Percentiles rank a stretch among this genome's conserved stretches.
Conservation (phyloP, 139 green algal species). For the Mesostigma viride region DNA sequence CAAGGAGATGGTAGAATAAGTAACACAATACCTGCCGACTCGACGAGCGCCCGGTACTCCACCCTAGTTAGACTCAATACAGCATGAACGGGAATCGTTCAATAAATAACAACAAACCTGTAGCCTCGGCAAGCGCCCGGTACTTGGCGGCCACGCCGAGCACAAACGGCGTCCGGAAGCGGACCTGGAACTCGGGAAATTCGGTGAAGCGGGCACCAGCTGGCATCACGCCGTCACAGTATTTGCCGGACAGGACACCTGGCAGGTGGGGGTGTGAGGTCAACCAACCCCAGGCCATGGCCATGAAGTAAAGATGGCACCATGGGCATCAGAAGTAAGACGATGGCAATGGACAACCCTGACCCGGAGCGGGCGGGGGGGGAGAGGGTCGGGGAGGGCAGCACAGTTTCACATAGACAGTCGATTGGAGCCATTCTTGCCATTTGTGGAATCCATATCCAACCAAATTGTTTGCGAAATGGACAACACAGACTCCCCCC, state of each 20-base stretch:
- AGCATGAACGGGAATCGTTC: neutral
- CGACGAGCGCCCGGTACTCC: no score
- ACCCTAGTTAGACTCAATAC: neutral
- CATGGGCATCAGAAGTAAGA: neutral
- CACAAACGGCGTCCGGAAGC: slow-evolving; percentile 12
- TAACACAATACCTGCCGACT: no score
- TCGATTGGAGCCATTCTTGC: neutral
- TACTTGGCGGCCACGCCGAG: slow-evolving; percentile 17
- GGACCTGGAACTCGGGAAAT: slow-evolving; percentile 19
- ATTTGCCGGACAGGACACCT: slow-evolving; percentile 35
- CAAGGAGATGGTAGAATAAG: neutral
- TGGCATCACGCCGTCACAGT: slow-evolving; percentile 22
- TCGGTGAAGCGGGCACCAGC: slow-evolving; percentile 18
- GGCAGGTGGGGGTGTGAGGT: neutral
- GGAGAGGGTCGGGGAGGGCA: neutral
- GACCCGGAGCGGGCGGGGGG: neutral
- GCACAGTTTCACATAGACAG: slow-evolving; percentile 16
- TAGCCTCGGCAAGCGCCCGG: slow-evolving; percentile 12
- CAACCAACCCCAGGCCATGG: neutral
- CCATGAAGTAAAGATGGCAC: no score
- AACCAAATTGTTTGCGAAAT: no score
- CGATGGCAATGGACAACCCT: neutral
- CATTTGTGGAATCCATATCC: no score
- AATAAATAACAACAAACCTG: slow-evolving; percentile 9
- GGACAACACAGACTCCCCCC: no score